phyloP scores from a whole-genome alignment of 768 basidiomycete genomes.

The Chalciporus piperatus region DNA sequence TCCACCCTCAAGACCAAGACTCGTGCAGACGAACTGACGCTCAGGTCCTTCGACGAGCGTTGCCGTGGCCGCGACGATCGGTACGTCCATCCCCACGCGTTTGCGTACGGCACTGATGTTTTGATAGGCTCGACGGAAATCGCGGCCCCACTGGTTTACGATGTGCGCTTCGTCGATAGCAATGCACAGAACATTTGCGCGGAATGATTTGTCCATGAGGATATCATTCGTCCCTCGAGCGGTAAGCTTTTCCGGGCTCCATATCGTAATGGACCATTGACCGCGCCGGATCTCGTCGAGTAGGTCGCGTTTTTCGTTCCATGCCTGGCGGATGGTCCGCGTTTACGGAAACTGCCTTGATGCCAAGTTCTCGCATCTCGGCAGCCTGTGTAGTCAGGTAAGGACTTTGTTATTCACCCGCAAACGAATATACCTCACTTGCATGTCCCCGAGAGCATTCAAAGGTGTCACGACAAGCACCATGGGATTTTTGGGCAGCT shows the following conservation, averaged over 20 bases:
- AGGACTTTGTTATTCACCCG: not conserved
- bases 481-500: not conserved
- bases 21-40: not conserved
- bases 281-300: not conserved
- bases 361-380: slow-evolving; percentile 10
- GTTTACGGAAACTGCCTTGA: slow-evolving; percentile 23
- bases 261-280: not conserved
- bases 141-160: slow-evolving; percentile 20
- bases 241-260: slow-evolving; percentile 23
- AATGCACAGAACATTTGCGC: slow-evolving; percentile 18
- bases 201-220: slow-evolving; percentile 15
- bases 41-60: slow-evolving; percentile 17
- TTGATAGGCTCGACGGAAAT: slow-evolving; percentile 23
- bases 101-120: slow-evolving; percentile 22
- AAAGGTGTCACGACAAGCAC: slow-evolving; percentile 1
- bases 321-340: slow-evolving; percentile 9
- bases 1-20: not conserved
- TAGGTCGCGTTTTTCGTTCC: not conserved
- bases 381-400: not conserved
- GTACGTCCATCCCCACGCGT: slow-evolving; percentile 4
- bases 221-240: slow-evolving; percentile 9
- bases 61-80: slow-evolving; percentile 19
- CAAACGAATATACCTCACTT: not conserved
- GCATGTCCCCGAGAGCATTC: not conserved
- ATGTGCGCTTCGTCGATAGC: slow-evolving; percentile 33